Base-by-base conservation (phyloP, 1,284 basidiomycete species). In the Dichomitus squalens region DNA sequence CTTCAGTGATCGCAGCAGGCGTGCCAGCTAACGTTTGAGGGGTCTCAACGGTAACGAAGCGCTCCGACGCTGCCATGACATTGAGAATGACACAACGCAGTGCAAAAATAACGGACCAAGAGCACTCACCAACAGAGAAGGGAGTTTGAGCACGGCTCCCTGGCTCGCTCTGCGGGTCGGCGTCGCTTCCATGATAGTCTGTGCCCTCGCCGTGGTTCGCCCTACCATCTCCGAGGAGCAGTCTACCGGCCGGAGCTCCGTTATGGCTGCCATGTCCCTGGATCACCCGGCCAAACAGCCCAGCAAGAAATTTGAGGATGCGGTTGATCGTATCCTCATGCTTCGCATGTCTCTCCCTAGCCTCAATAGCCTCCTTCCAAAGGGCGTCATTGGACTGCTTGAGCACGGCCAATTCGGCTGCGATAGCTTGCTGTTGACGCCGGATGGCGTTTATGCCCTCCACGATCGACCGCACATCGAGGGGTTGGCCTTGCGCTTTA, bases 301-400 rank as follows among this genome's bases (percentile, higher is more conserved):
- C 88, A 12, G 95, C 95, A 44, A 99, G 76, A 76, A 99, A 98
- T 58, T 93, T 90, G 61, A 99, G 81, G 61, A 99, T 98, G 58
- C 93, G 82, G 69, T 97, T 95, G 70, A 98, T 95, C 20, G 95
- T 98, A 70, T 98, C 96, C 68, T 97, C 92, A 64, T 97, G 95
- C 67, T 93, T 93, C 69, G 93, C 88, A 68, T 95, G 88, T 58
- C 89, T 83, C 65, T 90, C 86, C 18, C 86, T 75, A 0, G 92
- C 87, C 39, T 87, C 81, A 63, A 95, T 77, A 0, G 94, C 90
- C 69, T 99, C 95, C 68, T 95, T 88, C 96, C 96, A 99, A 1
- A 99, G 75, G 34, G 90, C 79, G 66, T 95, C 88, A 69, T 98
- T 98, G 5, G 90, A 92, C 50, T 83, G 81, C 73, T 96, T 96